Base-by-base conservation (phyloP, 805 yeast genomes). In the Cyberlindnera xishuangbannaensis region DNA sequence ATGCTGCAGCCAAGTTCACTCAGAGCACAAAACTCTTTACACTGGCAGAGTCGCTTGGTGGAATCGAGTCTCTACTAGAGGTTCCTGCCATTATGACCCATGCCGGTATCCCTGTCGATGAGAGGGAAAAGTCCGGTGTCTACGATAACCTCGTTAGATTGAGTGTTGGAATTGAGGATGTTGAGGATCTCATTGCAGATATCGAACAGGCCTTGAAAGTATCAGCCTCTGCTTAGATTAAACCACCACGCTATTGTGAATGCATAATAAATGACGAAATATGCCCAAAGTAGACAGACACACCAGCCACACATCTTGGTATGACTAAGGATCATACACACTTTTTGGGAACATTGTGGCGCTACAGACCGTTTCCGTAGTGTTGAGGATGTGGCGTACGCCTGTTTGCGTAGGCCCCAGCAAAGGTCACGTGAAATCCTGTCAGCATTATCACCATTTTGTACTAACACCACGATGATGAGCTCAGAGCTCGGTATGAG, bases 41-140 rank as follows among this genome's bases (percentile, higher is more conserved):
- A 15, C 68, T 85, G 53, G 95, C 95, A 37, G 95, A 86, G 65
- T 83, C 95, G 15, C 71, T 85, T 41, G 95, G 95, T 47, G 95
- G 95, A 48, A 78, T 85, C 43, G 95, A 85, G 65, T 78, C 88
- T 7, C 67, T 84, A 52, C 64, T 83, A 45, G 95, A 85, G 62
- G 88, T 85, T 30, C 95, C 95, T 26, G 92, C 95, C 29, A 75
- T 77, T 37, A 84, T 84, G 95, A 84, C 95, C 50, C 95, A 84
- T 52, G 92, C 90, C 36, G 95, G 95, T 56, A 84, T 84, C 58
- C 86, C 92, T 53, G 67, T 69, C 56, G 83, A 67, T 34, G 78
- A 75, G 50, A 76, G 95, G 63, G 90, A 81, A 62, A 72, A 76
- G 33, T 71, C 76, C 39, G 95, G 95, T 44, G 92, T 84, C 29